These are phyloP conservation scores for Colletotrichum scovillei DNA, from an alignment of 2,329 filamentous ascomycete genomes.

Conservation along the genomic window DNA sequence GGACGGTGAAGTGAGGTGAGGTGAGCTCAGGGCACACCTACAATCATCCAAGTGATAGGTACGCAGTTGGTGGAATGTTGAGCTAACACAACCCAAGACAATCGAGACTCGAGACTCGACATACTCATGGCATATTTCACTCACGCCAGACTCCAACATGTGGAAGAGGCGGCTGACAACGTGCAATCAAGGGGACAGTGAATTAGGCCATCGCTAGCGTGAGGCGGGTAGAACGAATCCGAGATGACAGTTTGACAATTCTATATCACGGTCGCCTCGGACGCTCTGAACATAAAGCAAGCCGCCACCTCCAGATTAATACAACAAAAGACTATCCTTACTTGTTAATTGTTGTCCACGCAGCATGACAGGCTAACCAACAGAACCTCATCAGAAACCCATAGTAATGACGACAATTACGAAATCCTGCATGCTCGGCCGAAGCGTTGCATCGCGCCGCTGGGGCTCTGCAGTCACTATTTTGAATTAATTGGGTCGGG, in stretches of 20 bases:
- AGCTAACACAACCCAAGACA: not conserved
- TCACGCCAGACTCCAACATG: not conserved
- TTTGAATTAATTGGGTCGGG: conserved; percentile 16
- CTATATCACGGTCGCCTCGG: not conserved
- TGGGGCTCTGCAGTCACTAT: conserved; percentile 7
- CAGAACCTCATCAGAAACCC: not conserved
- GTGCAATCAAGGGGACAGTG: not conserved
- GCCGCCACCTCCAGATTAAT: not conserved
- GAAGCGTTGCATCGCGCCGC: not conserved
- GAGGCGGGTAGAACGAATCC: not conserved
- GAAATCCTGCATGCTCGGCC: not conserved
- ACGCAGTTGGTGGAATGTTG: not conserved
- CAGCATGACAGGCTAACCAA: not conserved
- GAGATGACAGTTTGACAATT: not conserved
- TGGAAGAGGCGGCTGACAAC: not conserved
- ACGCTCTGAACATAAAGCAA: not conserved
- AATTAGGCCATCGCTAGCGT: not conserved
- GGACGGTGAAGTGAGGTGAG: not conserved
- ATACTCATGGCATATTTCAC: not conserved
- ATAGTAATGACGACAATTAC: not conserved
- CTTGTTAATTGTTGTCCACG: not conserved
- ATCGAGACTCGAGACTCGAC: not conserved
- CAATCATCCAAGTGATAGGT: not conserved
- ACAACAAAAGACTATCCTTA: not conserved
- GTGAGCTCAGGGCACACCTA: not conserved